Percentiles rank a stretch among this genome's conserved stretches.
phyloP scores from a whole-genome alignment of 345 rosid genomes.

The Eucalyptus regnans region DNA sequence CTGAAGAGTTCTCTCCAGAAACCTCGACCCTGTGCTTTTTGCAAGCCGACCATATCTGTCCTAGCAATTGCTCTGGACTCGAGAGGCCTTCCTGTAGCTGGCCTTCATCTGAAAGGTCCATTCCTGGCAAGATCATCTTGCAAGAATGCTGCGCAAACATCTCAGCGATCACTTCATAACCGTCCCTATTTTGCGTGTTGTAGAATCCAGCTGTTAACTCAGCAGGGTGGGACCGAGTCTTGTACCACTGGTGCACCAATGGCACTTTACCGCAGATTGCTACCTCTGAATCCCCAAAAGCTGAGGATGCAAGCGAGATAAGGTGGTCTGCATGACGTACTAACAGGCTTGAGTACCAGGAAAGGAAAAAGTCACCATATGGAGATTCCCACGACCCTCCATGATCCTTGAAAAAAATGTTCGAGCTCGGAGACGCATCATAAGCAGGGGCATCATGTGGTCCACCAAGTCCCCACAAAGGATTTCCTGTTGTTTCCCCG shows the following conservation, averaged over 20 bases:
- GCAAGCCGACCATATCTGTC: conserved; percentile 51
- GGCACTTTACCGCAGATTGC: conserved; percentile 54
- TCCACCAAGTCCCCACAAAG: conserved; percentile 88
- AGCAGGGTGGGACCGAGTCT: conserved; percentile 50
- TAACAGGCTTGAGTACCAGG: conserved; percentile 77
- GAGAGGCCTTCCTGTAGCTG: conserved; percentile 36
- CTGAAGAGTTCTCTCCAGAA: conserved; percentile 62
- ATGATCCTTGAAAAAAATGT: conserved; percentile 55
- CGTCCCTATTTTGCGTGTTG: conserved; percentile 44
- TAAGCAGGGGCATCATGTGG: conserved; percentile 82
- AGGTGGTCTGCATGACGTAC: conserved; percentile 58
- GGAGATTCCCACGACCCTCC: conserved; percentile 84
- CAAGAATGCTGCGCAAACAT: conserved; percentile 71
- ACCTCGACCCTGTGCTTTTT: conserved; percentile 46
- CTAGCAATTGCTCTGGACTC: conserved; percentile 54
- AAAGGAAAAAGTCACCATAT: conserved; percentile 78
- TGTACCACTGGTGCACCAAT: conserved; percentile 62
- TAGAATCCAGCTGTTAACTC: conserved; percentile 83
- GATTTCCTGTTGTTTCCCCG: conserved; percentile 61
- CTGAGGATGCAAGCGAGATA: conserved; percentile 51
- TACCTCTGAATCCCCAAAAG: conserved; percentile 25
- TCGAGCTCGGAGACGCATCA: conserved; percentile 30
- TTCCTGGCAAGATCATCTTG: conserved; percentile 72
- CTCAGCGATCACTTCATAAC: conserved; percentile 48
- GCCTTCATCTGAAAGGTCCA: conserved; percentile 65